Evolutionary conservation across 371 early-diverging fungal species (phyloP), one percentile per base, ranked within the genome.

Genomic region (Syncephalastrum monosporum): DNA sequence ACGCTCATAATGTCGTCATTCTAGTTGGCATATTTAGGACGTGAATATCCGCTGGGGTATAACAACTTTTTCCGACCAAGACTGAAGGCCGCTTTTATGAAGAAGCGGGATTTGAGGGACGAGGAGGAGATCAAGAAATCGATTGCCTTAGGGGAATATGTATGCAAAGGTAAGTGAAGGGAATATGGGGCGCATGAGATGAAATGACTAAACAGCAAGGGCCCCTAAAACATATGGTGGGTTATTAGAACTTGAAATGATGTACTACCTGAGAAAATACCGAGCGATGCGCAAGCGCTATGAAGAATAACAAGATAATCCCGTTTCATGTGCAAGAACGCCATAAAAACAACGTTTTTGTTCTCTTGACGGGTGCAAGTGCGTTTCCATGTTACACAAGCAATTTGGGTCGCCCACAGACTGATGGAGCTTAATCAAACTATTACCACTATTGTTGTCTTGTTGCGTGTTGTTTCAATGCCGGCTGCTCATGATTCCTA

Each of bases 201-300:
- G 8, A 29, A 16, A 56, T 19, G 14, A 38, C 53, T 59, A 44
- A 51, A 21, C 19, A 46, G 44, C 42, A 15, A 24, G 10, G 38
- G 38, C 38, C 10, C 38, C 38, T 33, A 33, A 33, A 33, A 8
- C 38, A 33, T 33, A 33, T 33, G 38, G 38, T 33, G 0, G 12
- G 8, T 33, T 33, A 33, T 33, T 67, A 83, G 90, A 90, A 54
- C 71, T 90, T 29, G 90, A 90, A 68, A 83, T 82, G 16, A 72
- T 90, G 75, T 88, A 87, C 65, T 87, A 86, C 69, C 71, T 90
- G 48, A 82, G 82, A 60, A 90, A 90, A 63, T 90, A 88, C 55
- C 74, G 87, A 27, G 82, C 87, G 3, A 69, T 87, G 70, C 77
- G 83, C 57, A 74, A 79, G 61, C 67, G 86, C 53, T 86, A 86